Conservation (phyloP, 2,329 filamentous ascomycete genomes). For the Davidsoniella eucalypti region DNA sequence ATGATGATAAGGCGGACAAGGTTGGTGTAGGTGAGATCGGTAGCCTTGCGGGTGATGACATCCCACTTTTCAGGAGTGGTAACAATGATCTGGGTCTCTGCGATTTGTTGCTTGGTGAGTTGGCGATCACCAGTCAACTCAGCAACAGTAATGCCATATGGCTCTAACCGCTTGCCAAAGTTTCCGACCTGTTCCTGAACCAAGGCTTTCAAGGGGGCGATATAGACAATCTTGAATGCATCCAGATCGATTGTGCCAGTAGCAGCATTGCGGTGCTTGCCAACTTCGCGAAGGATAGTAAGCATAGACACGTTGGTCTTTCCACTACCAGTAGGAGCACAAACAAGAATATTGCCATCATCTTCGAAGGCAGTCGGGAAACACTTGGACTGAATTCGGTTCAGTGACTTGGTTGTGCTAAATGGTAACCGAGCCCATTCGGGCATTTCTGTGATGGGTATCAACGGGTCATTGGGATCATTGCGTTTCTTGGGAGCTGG, state of each 20-base stretch:
- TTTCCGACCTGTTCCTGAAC: slow-evolving; percentile 98
- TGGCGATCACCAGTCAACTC: slow-evolving; percentile 95
- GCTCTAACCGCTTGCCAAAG: slow-evolving; percentile 77
- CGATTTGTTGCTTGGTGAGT: slow-evolving; percentile 95
- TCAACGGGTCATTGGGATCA: slow-evolving; percentile 62
- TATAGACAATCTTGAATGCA: slow-evolving; percentile 96
- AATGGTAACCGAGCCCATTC: slow-evolving; percentile 85
- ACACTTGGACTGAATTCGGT: slow-evolving; percentile 90
- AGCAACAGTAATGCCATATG: slow-evolving; percentile 83
- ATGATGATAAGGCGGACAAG: slow-evolving; percentile 94
- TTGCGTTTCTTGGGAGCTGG: slow-evolving; percentile 78
- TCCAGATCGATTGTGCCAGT: slow-evolving; percentile 93
- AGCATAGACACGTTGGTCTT: slow-evolving; percentile 99
- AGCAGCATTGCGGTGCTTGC: slow-evolving; percentile 75
- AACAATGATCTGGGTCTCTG: slow-evolving; percentile 94
- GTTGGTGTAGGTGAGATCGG: slow-evolving; percentile 90
- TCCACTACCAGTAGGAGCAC: slow-evolving; percentile 89
- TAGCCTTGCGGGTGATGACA: slow-evolving; percentile 94
- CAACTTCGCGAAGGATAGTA: slow-evolving; percentile 87
- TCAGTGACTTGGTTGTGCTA: slow-evolving; percentile 69
- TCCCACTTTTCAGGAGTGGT: slow-evolving; percentile 99
- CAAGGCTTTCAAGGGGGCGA: slow-evolving; percentile 85
- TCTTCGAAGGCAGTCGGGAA: slow-evolving; percentile 81
- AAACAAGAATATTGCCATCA: slow-evolving; percentile 95
- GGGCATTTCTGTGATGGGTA: slow-evolving; percentile 75